Conservation (phyloP, 345 rosid genomes). For the Pistacia atlantica region DNA sequence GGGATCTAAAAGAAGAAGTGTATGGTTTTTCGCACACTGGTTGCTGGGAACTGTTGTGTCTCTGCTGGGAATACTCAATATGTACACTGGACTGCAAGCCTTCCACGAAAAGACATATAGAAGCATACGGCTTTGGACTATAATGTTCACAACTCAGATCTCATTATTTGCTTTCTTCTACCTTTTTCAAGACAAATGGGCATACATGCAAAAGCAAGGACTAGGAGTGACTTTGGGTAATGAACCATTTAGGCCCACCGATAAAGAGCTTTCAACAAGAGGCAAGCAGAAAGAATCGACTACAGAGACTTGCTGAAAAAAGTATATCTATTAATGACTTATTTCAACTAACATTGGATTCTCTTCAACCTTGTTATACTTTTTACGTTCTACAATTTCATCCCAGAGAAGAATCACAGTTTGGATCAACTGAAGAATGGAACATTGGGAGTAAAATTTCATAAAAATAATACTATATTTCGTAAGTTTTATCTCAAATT, state of each 20-base stretch:
- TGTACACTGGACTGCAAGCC: constrained; percentile 56
- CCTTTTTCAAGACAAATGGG: constrained; percentile 69
- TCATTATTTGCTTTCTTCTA: constrained; percentile 41
- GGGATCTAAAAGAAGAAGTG: constrained; percentile 53
- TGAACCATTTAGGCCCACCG: constrained; percentile 29
- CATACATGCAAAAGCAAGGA: constrained; percentile 48
- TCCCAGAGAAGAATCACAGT: not conserved
- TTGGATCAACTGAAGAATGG: not conserved
- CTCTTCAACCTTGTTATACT: not conserved
- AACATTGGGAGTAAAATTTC: not conserved
- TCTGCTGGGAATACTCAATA: constrained; percentile 52
- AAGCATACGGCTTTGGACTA: constrained; percentile 50
- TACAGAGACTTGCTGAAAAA: constrained; percentile 24
- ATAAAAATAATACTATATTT: not conserved
- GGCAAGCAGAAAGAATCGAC: constrained; percentile 20
- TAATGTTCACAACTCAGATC: constrained; percentile 42
- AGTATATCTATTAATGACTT: not conserved
- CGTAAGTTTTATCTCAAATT: too few relatives aligned
- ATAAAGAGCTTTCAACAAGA: constrained; percentile 19
- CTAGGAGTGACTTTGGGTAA: constrained; percentile 42
- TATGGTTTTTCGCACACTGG: constrained; percentile 64
- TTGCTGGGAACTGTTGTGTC: constrained; percentile 45
- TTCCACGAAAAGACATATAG: constrained; percentile 54
- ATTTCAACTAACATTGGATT: constrained; percentile 20
- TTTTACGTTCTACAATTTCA: not conserved